Conservation (phyloP, 2,329 filamentous ascomycete species). For the Coniochaeta sp. region DNA sequence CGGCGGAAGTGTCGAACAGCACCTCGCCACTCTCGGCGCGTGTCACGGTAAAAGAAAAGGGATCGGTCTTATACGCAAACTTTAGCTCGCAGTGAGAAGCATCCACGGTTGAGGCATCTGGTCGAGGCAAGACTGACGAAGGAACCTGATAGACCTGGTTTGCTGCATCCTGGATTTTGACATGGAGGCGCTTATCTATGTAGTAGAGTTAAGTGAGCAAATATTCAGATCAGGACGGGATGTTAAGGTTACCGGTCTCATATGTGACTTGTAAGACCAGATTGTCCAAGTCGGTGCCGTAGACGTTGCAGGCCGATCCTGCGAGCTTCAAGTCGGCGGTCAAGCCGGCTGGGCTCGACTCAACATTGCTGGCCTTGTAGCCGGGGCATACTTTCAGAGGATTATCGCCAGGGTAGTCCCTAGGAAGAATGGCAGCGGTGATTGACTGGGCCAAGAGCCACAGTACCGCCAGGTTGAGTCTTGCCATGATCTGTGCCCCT, state of each 20-base stretch:
- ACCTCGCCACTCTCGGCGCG: slow-evolving; percentile 35
- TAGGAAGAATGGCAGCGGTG: neutral
- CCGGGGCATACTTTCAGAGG: slow-evolving; percentile 45
- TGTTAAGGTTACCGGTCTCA: slow-evolving; percentile 37
- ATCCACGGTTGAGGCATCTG: slow-evolving; percentile 25
- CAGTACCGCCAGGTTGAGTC: neutral
- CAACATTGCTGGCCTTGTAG: slow-evolving; percentile 52
- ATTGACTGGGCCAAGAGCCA: neutral
- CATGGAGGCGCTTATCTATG: slow-evolving; percentile 60
- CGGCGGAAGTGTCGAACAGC: slow-evolving; percentile 63
- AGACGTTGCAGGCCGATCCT: slow-evolving; percentile 58
- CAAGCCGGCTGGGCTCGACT: slow-evolving; percentile 40
- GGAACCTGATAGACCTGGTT: slow-evolving; percentile 70
- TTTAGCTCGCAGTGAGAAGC: slow-evolving; percentile 35
- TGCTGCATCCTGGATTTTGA: slow-evolving; percentile 66
- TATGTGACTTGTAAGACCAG: slow-evolving; percentile 58
- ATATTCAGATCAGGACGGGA: neutral
- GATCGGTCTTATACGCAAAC: slow-evolving; percentile 29
- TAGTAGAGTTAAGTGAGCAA: neutral
- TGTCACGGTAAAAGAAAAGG: slow-evolving; percentile 33
- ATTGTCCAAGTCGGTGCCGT: slow-evolving; percentile 59
- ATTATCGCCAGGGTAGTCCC: slow-evolving; percentile 14
- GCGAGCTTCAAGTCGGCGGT: slow-evolving; percentile 58
- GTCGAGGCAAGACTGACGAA: slow-evolving; percentile 59
- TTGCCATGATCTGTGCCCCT: neutral